Evolutionary conservation across 2,329 filamentous ascomycete species (phyloP).

Genomic region (Sclerotiophoma versabilis): DNA sequence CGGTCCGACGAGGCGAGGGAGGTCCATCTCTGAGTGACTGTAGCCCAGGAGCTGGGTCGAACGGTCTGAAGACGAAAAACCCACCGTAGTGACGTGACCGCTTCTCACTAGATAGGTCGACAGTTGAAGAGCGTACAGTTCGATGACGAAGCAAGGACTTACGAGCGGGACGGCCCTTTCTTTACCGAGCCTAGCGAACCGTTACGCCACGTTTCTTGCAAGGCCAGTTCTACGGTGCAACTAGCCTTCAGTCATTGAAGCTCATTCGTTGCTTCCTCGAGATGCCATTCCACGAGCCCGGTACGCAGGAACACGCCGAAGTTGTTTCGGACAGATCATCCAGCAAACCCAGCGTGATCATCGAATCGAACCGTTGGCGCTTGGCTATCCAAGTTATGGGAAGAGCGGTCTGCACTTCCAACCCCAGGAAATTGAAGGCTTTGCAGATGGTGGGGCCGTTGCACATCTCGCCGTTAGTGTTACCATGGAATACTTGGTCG

Average conservation of each 20-base stretch:
- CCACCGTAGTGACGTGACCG: background rate
- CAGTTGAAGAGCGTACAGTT: background rate
- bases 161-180: slow-evolving; percentile 18
- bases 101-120: background rate
- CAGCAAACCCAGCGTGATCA: background rate
- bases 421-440: background rate
- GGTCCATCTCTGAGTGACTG: background rate
- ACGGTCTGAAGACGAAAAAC: background rate
- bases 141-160: background rate
- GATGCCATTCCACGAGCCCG: slow-evolving; percentile 2
- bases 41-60: background rate
- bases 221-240: background rate
- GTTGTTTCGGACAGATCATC: background rate
- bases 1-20: slow-evolving; percentile 1
- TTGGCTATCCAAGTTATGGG: background rate
- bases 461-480: background rate
- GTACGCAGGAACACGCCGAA: slow-evolving; percentile 6
- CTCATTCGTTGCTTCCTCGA: slow-evolving; percentile 1
- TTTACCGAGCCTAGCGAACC: slow-evolving; percentile 2
- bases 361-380: background rate
- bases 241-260: background rate
- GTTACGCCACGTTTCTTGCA: slow-evolving; percentile 5
- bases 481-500: background rate
- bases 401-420: slow-evolving; percentile 8
- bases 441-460: slow-evolving; percentile 10